Conservation (phyloP, 2,329 filamentous ascomycete species). For the Thielaviopsis musarum region DNA sequence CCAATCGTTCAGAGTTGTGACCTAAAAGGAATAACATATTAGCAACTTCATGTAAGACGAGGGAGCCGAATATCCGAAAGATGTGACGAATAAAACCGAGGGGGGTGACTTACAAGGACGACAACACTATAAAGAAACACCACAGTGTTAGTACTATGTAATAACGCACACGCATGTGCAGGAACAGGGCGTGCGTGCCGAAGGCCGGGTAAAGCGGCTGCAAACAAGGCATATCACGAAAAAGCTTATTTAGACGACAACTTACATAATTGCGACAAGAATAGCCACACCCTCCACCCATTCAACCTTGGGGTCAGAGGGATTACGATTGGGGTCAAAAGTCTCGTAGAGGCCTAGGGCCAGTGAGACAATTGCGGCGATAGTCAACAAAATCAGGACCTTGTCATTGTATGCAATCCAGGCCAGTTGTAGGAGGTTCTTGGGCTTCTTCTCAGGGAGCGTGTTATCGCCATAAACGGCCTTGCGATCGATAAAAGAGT, state of each 20-base stretch:
- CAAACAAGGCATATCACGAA: not conserved
- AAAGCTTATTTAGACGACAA: constrained; percentile 25
- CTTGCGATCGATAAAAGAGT: constrained; percentile 32
- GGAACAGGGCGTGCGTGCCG: not conserved
- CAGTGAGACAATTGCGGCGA: constrained; percentile 51
- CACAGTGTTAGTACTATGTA: not conserved
- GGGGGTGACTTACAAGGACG: constrained; percentile 12
- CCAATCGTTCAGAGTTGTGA: constrained; percentile 41
- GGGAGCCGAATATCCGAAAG: not conserved
- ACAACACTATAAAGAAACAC: constrained; percentile 9
- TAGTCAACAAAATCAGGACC: constrained; percentile 51
- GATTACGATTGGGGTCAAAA: constrained; percentile 24
- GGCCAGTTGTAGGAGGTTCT: constrained; percentile 39
- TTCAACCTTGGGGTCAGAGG: constrained; percentile 18
- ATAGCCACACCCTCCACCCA: constrained; percentile 15
- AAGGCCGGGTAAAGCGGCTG: not conserved
- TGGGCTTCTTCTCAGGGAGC: constrained; percentile 42
- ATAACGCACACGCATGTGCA: not conserved
- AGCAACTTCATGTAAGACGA: not conserved
- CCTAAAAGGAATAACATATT: constrained; percentile 7
- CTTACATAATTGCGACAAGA: constrained; percentile 13
- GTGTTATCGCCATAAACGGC: constrained; percentile 42
- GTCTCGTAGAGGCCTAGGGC: constrained; percentile 55
- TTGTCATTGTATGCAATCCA: constrained; percentile 62
- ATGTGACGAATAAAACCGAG: not conserved